A percentile compares a stretch with the other conserved stretches of the same genome.
Conservation (phyloP, 1,139 yeast species). For the Candida tunisiensis region DNA sequence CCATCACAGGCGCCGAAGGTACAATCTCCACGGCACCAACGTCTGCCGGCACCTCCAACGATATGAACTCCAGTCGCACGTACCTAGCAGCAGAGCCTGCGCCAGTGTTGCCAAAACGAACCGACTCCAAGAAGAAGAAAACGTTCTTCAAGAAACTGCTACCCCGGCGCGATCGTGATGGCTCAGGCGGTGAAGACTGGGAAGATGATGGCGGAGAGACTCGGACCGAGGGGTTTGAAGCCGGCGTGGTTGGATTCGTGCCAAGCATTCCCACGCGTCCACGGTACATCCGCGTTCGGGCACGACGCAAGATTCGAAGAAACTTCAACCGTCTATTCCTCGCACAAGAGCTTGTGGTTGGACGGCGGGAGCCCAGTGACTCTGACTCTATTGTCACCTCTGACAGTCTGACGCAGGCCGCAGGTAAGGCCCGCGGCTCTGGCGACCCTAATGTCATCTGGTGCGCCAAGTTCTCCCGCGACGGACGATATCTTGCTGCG, state of each 20-base stretch:
- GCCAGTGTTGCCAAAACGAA: no score
- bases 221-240: conserved; percentile 21
- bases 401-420: not conserved
- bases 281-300: conserved; percentile 20
- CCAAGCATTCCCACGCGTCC: conserved; percentile 17
- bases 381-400: not conserved
- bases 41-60: no score
- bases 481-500: conserved; percentile 70
- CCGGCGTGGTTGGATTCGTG: conserved; percentile 16
- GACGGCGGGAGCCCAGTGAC: not conserved
- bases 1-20: not conserved
- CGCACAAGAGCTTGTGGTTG: conserved; percentile 54
- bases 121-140: no score
- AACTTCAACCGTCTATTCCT: conserved; percentile 44
- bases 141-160: no score
- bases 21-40: no score
- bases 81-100: no score
- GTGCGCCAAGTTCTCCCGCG: conserved; percentile 55
- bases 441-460: conserved; percentile 32
- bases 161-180: no score
- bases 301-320: conserved; percentile 16
- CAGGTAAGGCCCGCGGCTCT: conserved; percentile 2
- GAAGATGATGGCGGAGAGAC: no score
- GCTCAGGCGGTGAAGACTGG: not conserved
- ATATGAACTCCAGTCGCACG: no score